Conservation (phyloP, 2,329 filamentous ascomycete species). For the Ophiostoma populinum region DNA sequence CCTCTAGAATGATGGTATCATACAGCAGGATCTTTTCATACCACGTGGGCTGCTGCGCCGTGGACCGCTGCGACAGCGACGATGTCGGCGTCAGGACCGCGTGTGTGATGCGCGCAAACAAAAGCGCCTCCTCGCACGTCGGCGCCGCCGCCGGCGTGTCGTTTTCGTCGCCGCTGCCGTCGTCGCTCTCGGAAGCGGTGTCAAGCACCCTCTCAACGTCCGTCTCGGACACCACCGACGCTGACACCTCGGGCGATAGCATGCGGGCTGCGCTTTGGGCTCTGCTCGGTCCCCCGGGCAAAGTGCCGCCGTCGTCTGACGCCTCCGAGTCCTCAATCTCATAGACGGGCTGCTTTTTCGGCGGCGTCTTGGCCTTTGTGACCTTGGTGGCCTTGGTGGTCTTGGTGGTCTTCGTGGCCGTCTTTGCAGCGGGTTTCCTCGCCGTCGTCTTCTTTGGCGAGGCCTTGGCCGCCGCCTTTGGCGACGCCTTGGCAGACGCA, state of each 20-base stretch:
- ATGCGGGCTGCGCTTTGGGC: too few relatives aligned
- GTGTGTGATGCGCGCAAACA: conserved; percentile 34
- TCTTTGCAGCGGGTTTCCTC: neutral
- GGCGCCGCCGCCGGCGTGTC: conserved; percentile 21
- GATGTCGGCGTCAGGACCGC: conserved; percentile 34
- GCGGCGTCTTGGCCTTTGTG: conserved; percentile 5
- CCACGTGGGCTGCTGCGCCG: conserved; percentile 50
- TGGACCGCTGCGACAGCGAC: conserved; percentile 30
- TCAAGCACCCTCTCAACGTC: conserved; percentile 13
- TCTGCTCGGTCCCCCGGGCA: too few relatives aligned
- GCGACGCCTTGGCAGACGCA: neutral
- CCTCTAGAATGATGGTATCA: conserved; percentile 77
- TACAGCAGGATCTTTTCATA: conserved; percentile 89
- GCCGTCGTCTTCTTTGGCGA: conserved; percentile 1
- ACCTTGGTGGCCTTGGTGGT: neutral
- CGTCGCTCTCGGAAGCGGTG: conserved; percentile 13
- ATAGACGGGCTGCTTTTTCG: conserved; percentile 6
- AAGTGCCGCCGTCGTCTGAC: conserved; percentile 21
- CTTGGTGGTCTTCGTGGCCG: neutral
- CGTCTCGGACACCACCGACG: neutral
- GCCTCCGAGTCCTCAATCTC: conserved; percentile 11
- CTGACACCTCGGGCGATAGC: conserved; percentile 13
- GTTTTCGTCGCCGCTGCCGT: conserved; percentile 24
- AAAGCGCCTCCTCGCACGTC: conserved; percentile 23
- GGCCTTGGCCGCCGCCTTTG: neutral